Conservation (phyloP, 495 filamentous ascomycete genomes). For the Pyrenula massariospora region DNA sequence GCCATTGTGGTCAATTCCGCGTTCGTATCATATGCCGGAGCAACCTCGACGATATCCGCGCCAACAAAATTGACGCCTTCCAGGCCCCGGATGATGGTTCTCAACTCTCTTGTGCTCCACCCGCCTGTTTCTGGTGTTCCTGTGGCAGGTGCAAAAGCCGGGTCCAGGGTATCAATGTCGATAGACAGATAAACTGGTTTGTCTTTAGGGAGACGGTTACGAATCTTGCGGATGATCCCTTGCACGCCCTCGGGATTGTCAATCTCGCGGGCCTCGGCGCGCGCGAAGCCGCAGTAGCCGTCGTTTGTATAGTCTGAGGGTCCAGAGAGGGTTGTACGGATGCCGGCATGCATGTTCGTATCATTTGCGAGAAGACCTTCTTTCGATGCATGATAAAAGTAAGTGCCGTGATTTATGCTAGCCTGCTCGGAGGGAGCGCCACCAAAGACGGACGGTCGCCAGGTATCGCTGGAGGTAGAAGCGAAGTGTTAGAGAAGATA, state of each 20-base stretch:
- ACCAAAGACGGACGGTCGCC: constrained; percentile 61
- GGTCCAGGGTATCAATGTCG: constrained; percentile 82
- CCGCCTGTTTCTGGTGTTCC: constrained; percentile 83
- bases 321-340: constrained; percentile 64
- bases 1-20: constrained; percentile 59
- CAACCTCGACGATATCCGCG: constrained; percentile 69
- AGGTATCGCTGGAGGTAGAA: constrained; percentile 36
- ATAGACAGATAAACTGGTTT: constrained; percentile 75
- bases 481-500: background rate
- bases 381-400: constrained; percentile 57
- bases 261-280: constrained; percentile 71
- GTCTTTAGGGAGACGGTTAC: constrained; percentile 53
- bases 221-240: constrained; percentile 66
- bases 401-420: constrained; percentile 75
- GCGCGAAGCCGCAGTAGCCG: constrained; percentile 69
- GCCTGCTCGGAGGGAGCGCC: constrained; percentile 52
- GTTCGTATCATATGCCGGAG: constrained; percentile 58
- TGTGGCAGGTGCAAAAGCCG: constrained; percentile 74
- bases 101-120: constrained; percentile 71
- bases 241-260: constrained; percentile 46
- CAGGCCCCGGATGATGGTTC: constrained; percentile 61
- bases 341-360: constrained; percentile 77
- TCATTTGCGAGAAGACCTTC: constrained; percentile 71
- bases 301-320: constrained; percentile 72
- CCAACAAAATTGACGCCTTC: constrained; percentile 67